These are phyloP conservation scores for Ceratobasidium sp. DNA, from an alignment of 1,284 basidiomycete species.

Conservation along the genomic window DNA sequence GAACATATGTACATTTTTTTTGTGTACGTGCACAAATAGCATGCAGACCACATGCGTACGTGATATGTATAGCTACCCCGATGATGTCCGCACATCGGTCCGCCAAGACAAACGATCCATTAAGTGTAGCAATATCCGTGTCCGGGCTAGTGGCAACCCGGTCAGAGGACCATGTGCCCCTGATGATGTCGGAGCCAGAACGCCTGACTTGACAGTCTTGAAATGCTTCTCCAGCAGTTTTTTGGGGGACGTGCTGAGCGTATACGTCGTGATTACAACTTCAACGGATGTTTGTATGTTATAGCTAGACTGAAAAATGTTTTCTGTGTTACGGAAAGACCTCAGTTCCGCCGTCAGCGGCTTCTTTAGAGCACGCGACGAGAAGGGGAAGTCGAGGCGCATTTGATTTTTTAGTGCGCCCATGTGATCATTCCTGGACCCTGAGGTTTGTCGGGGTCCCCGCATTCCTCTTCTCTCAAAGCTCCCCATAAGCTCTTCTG, in stretches of 20 bases:
- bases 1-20: background rate
- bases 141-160: too few relatives aligned
- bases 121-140: too few relatives aligned
- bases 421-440: constrained; percentile 35
- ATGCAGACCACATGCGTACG: too few relatives aligned
- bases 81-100: too few relatives aligned
- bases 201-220: background rate
- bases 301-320: background rate
- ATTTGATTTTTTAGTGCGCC: constrained; percentile 7
- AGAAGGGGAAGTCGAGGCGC: constrained; percentile 2
- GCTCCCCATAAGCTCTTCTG: constrained; percentile 2
- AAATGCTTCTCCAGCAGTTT: background rate
- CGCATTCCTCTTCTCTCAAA: constrained; percentile 17
- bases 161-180: background rate
- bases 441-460: constrained; percentile 31
- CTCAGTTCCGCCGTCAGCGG: background rate
- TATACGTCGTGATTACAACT: background rate
- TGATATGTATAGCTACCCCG: too few relatives aligned
- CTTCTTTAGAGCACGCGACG: background rate
- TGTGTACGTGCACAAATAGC: too few relatives aligned
- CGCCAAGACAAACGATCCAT: too few relatives aligned
- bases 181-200: background rate
- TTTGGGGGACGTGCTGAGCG: background rate
- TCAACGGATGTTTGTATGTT: background rate
- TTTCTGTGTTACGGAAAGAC: too few relatives aligned